A percentile compares a stretch with the other conserved stretches of the same genome.
phyloP scores from a whole-genome alignment of 2,329 filamentous ascomycete species.

The Fusarium illudens region DNA sequence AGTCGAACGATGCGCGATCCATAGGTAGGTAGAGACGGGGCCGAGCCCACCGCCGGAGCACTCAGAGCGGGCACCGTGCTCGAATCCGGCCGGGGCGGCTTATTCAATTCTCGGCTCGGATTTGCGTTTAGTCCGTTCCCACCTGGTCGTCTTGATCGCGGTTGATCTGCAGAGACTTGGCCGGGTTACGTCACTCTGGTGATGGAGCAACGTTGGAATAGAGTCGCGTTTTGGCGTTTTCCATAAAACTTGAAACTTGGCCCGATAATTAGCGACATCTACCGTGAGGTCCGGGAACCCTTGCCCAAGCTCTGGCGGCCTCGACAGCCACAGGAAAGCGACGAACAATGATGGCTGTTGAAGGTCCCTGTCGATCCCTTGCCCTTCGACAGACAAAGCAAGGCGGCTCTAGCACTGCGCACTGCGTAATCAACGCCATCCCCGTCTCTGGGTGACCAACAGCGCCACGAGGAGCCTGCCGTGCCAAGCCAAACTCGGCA shows the following conservation, averaged over 20 bases:
- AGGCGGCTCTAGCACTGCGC: background rate
- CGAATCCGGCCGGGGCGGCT: background rate
- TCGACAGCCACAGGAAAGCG: background rate
- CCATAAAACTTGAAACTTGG: background rate
- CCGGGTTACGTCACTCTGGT: background rate
- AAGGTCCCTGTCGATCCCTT: constrained; percentile 8
- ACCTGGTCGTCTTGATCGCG: background rate
- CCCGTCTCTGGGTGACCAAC: background rate
- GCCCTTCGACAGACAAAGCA: background rate
- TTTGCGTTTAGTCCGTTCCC: background rate
- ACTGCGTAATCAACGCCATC: background rate
- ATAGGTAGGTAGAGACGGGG: background rate
- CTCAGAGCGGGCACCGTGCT: background rate
- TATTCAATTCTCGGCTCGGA: constrained; percentile 2
- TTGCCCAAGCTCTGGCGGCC: background rate
- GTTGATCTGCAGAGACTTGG: background rate
- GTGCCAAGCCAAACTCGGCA: constrained; percentile 29
- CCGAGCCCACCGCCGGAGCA: background rate
- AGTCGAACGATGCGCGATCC: background rate
- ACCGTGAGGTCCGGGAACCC: background rate
- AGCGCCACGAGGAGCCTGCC: background rate
- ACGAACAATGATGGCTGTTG: background rate
- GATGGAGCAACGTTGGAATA: background rate
- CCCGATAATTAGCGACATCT: background rate
- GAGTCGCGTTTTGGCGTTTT: background rate